These are phyloP conservation scores for Phaeosphaeria sp. DNA, from an alignment of 2,329 filamentous ascomycete genomes.

Conservation along the genomic window DNA sequence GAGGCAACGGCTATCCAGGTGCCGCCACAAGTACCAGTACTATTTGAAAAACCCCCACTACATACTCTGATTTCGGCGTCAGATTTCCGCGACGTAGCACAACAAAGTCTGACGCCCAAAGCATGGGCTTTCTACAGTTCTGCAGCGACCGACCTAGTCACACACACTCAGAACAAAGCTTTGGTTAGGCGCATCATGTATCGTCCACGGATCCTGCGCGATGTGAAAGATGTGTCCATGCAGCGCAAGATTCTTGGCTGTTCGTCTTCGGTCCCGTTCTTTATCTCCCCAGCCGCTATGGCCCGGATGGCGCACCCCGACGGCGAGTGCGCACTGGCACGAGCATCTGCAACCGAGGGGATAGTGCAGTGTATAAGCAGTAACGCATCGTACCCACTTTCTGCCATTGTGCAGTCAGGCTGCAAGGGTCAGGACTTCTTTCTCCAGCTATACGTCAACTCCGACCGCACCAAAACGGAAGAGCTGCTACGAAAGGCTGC, in stretches of 20 bases:
- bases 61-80: conserved; percentile 4
- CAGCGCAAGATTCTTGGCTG: conserved; percentile 23
- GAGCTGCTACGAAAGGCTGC: background rate
- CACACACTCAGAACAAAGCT: conserved; percentile 43
- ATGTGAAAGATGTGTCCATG: conserved; percentile 31
- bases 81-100: conserved; percentile 52
- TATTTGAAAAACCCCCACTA: conserved; percentile 1
- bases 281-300: conserved; percentile 34
- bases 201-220: background rate
- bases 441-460: conserved; percentile 26
- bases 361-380: conserved; percentile 36
- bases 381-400: conserved; percentile 25
- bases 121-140: conserved; percentile 56
- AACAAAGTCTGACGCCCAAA: conserved; percentile 41
- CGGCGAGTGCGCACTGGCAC: conserved; percentile 30
- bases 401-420: conserved; percentile 14
- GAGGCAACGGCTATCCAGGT: background rate
- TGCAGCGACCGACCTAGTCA: conserved; percentile 41
- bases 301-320: conserved; percentile 30
- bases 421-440: conserved; percentile 7
- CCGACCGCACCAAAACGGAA: background rate
- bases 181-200: background rate
- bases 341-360: conserved; percentile 16
- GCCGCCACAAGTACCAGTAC: background rate
- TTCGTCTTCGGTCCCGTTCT: conserved; percentile 43